phyloP scores from a whole-genome alignment of 2,329 filamentous ascomycete genomes.

The Shiraia sp. region DNA sequence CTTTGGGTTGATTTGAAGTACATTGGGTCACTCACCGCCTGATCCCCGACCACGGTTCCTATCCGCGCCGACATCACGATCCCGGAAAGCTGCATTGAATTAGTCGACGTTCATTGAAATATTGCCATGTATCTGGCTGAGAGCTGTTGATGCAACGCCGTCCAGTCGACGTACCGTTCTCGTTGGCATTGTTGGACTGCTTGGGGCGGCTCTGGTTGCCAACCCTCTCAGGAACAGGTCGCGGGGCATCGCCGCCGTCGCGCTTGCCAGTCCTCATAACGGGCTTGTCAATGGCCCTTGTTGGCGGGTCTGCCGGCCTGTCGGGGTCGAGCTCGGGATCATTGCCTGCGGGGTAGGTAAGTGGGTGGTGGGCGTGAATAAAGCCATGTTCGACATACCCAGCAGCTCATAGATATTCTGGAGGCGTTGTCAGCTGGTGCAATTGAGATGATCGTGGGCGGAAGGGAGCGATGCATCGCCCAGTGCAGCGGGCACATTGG shows the following conservation, averaged over 20 bases:
- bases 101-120: constrained; percentile 15
- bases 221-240: constrained; percentile 43
- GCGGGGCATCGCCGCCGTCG: constrained; percentile 75
- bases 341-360: constrained; percentile 59
- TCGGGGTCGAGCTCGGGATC: constrained; percentile 73
- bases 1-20: too few relatives aligned
- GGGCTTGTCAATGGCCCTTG: constrained; percentile 88
- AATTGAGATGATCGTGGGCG: neutral
- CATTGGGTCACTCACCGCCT: constrained; percentile 32
- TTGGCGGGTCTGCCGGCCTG: constrained; percentile 74
- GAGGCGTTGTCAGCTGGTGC: constrained; percentile 41
- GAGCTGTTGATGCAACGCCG: neutral
- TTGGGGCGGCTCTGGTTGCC: constrained; percentile 33
- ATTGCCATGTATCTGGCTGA: neutral
- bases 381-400: constrained; percentile 63
- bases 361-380: constrained; percentile 12
- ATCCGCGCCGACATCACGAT: constrained; percentile 77
- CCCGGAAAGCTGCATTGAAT: constrained; percentile 73
- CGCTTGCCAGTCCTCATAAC: constrained; percentile 79
- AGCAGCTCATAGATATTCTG: constrained; percentile 98
- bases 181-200: constrained; percentile 70
- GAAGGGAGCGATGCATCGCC: constrained; percentile 5
- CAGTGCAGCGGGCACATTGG: constrained; percentile 14
- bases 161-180: constrained; percentile 72
- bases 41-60: constrained; percentile 75